Evolutionary conservation across 1,284 basidiomycete genomes (phyloP).

Genomic region (Cystobasidium pallidum): DNA sequence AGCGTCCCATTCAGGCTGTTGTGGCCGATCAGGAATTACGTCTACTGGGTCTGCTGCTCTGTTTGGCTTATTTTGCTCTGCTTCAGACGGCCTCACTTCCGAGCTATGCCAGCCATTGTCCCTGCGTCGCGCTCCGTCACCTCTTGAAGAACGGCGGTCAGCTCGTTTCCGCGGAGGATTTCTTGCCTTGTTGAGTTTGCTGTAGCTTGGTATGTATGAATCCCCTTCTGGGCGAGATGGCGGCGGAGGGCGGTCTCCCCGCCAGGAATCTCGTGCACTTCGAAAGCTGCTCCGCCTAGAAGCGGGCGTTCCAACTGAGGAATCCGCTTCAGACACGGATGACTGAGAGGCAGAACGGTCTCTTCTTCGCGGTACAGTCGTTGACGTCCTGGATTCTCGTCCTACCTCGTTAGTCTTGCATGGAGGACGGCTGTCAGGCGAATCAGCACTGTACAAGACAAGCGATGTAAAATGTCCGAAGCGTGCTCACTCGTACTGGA

Average conservation of each 20-base stretch:
- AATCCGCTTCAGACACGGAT: background rate
- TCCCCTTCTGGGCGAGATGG: conserved; percentile 12
- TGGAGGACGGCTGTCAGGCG: conserved; percentile 29
- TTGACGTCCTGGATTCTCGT: background rate
- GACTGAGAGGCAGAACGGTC: background rate
- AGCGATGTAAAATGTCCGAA: background rate
- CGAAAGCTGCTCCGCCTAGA: background rate
- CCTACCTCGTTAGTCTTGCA: conserved; percentile 14
- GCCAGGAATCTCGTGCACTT: background rate
- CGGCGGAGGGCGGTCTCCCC: background rate
- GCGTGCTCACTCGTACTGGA: conserved; percentile 37
- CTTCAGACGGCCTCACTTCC: background rate
- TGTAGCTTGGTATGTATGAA: conserved; percentile 33
- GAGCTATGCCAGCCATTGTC: conserved; percentile 12
- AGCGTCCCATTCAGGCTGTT: conserved; percentile 2
- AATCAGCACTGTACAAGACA: background rate
- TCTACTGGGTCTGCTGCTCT: background rate
- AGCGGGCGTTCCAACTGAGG: background rate
- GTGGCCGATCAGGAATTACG: background rate
- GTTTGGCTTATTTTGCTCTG: background rate
- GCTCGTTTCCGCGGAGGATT: background rate
- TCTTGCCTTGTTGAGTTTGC: conserved; percentile 12
- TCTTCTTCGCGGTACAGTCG: background rate
- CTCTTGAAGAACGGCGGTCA: conserved; percentile 1
- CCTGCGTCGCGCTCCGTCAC: background rate